These are phyloP conservation scores for Perilla frutescens DNA, from an alignment of 257 asterid species.

Conservation along the genomic window DNA sequence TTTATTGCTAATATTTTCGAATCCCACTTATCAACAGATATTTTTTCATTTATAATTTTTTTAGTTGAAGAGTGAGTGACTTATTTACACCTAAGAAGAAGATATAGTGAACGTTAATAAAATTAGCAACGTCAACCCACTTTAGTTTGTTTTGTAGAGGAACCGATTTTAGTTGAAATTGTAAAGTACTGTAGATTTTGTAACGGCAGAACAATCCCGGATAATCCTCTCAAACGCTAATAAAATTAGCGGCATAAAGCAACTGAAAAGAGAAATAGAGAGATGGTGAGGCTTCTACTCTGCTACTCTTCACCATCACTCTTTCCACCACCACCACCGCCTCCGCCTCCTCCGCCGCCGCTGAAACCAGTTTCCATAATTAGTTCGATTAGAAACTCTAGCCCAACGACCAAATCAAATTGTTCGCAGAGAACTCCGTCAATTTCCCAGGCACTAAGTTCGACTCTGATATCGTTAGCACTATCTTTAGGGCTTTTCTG, in stretches of 20 bases:
- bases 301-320: slow-evolving; percentile 47
- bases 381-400: slow-evolving; percentile 17
- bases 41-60: too few species aligned
- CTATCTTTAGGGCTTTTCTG: slow-evolving; percentile 66
- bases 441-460: slow-evolving; percentile 42
- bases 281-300: slow-evolving; percentile 56
- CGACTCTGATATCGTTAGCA: slow-evolving; percentile 57
- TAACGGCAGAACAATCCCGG: slow-evolving; percentile 33
- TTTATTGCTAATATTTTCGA: too few species aligned
- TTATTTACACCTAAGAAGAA: too few species aligned
- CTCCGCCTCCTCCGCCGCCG: slow-evolving; percentile 29
- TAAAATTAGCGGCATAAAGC: slow-evolving; percentile 28
- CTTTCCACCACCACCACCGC: slow-evolving; percentile 36
- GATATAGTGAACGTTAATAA: too few species aligned
- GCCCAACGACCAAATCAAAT: slow-evolving; percentile 4
- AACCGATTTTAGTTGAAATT: slow-evolving; percentile 22
- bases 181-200: slow-evolving; percentile 15
- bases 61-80: too few species aligned
- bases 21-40: too few species aligned
- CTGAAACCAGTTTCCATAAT: neutral
- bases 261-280: slow-evolving; percentile 1
- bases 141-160: too few species aligned
- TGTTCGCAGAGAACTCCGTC: slow-evolving; percentile 26
- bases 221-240: slow-evolving; percentile 30
- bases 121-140: too few species aligned